A percentile compares a stretch with the other conserved stretches of the same genome.
Evolutionary conservation across 1,284 basidiomycete genomes (phyloP).

Genomic region (Boletellus sp.): DNA sequence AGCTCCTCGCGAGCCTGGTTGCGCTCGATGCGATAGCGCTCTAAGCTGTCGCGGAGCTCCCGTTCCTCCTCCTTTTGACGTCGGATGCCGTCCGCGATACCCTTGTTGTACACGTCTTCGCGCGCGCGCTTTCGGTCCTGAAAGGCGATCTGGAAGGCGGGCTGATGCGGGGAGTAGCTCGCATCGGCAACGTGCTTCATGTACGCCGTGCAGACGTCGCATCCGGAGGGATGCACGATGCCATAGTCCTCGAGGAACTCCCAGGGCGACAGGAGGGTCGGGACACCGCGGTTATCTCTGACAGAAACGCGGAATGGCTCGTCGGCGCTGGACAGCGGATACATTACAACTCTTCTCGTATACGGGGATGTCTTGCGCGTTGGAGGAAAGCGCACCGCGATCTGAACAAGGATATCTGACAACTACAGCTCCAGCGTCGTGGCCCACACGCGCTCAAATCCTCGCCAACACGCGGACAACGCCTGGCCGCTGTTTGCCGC

Average conservation of each 20-base stretch:
- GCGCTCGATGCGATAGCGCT: conserved; percentile 33
- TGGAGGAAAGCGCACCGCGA: background rate
- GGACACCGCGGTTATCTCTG: conserved; percentile 31
- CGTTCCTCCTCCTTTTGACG: conserved; percentile 36
- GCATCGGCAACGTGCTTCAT: conserved; percentile 42
- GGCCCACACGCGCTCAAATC: conserved; percentile 27
- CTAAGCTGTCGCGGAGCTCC: conserved; percentile 30
- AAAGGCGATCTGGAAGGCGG: conserved; percentile 39
- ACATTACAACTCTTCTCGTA: conserved; percentile 22
- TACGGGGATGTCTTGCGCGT: conserved; percentile 6
- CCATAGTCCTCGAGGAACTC: conserved; percentile 40
- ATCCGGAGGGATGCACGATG: conserved; percentile 40
- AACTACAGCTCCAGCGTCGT: conserved; percentile 4
- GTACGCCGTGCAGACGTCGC: conserved; percentile 38
- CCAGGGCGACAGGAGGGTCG: conserved; percentile 37
- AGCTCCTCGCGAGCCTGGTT: conserved; percentile 36
- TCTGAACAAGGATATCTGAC: background rate
- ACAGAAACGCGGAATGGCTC: conserved; percentile 28
- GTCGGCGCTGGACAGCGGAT: conserved; percentile 32
- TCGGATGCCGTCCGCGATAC: conserved; percentile 28
- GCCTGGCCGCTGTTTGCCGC: conserved; percentile 25
- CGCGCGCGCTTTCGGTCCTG: conserved; percentile 35
- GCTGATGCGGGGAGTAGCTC: conserved; percentile 34
- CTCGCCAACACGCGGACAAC: conserved; percentile 28
- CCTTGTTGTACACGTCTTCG: conserved; percentile 34